Evolutionary conservation across 345 rosid genomes (phyloP), one percentile per base, ranked within the genome.

Genomic region (Pugionium dolabratum): DNA sequence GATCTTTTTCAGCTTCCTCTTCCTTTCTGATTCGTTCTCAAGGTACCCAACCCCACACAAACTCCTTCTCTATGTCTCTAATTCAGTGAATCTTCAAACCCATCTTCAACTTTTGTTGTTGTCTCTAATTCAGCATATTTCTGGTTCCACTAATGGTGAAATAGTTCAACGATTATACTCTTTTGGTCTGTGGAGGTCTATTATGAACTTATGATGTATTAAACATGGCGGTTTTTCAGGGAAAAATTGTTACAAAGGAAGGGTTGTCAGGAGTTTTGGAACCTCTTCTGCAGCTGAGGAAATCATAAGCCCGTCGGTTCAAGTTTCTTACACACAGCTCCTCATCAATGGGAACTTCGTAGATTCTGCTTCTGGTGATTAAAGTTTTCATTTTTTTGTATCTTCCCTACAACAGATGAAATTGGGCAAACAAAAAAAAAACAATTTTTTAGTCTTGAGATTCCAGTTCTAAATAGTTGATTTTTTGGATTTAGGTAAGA

Each of bases 331-430:
- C 67, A 85, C 84, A 30, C 85, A 94, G 81, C 79, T 86, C 63
- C 76, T 94, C 25, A 88, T 94, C 35, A 63, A 88, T 81, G 99
- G 97, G 58, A 75, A 86, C 66, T 94, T 86, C 25, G 89, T 88
- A 0, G 97, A 88, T 73, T 80, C 99, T 6, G 97, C 83, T 45
- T 94, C 99, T 53, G 99, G 99, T 90, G 61, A 64, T 56, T 74
- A 48, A 48, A 53, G 64, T 65, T 58, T 72, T 44, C 34, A 42
- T 65, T 44, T 65, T 59, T 1, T 50, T 41, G 64, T 6, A 0
- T 0, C 30, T 2, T 3, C 43, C 6, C 10, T 26, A 9, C 8
- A 55, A 55, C 18, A 55, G 32, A 55, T 18, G 44, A 18, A 34
- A 54, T 11, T 18, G 18, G 18, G 18, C 18, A 18, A 18, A 18